Evolutionary conservation across 306 rosid genomes (phyloP).

Genomic region (Herpetospermum pedunculosum): DNA sequence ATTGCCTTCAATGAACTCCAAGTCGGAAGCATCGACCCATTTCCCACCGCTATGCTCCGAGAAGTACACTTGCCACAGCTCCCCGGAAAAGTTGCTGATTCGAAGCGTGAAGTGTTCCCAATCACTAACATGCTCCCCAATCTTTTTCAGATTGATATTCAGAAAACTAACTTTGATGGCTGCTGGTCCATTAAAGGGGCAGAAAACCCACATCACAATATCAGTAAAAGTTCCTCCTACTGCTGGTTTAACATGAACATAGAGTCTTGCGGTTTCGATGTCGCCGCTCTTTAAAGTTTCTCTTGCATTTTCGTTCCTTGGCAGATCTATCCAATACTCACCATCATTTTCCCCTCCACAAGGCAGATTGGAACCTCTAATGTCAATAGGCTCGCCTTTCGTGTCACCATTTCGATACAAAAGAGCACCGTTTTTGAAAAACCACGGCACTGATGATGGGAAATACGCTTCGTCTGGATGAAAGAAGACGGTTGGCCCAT

Average conservation of each 20-base stretch:
- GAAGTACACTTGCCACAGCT: slow-evolving; percentile 72
- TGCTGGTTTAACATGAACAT: slow-evolving; percentile 73
- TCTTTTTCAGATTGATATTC: slow-evolving; percentile 52
- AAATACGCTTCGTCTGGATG: slow-evolving; percentile 47
- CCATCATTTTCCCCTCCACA: slow-evolving; percentile 50
- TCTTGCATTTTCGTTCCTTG: slow-evolving; percentile 30
- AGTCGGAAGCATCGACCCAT: slow-evolving; percentile 60
- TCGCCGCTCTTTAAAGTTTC: slow-evolving; percentile 37
- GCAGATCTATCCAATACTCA: slow-evolving; percentile 67
- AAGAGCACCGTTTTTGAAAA: slow-evolving; percentile 51
- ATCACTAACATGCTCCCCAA: slow-evolving; percentile 85
- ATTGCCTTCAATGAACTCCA: slow-evolving; percentile 63
- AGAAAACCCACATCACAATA: slow-evolving; percentile 71
- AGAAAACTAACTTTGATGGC: slow-evolving; percentile 40
- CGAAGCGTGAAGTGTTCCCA: slow-evolving; percentile 99
- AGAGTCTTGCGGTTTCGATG: slow-evolving; percentile 53
- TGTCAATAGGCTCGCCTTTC: slow-evolving; percentile 35
- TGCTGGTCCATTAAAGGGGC: slow-evolving; percentile 66
- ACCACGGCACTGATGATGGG: slow-evolving; percentile 55
- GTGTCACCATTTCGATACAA: slow-evolving; percentile 24
- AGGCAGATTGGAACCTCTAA: slow-evolving; percentile 50
- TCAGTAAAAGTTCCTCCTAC: slow-evolving; percentile 70
- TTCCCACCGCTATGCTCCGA: slow-evolving; percentile 86
- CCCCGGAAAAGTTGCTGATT: slow-evolving; percentile 73
- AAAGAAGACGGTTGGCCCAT: slow-evolving; percentile 59